These are phyloP conservation scores for Aspergillus conjunctus DNA, from an alignment of 495 filamentous ascomycete species.

Conservation along the genomic window DNA sequence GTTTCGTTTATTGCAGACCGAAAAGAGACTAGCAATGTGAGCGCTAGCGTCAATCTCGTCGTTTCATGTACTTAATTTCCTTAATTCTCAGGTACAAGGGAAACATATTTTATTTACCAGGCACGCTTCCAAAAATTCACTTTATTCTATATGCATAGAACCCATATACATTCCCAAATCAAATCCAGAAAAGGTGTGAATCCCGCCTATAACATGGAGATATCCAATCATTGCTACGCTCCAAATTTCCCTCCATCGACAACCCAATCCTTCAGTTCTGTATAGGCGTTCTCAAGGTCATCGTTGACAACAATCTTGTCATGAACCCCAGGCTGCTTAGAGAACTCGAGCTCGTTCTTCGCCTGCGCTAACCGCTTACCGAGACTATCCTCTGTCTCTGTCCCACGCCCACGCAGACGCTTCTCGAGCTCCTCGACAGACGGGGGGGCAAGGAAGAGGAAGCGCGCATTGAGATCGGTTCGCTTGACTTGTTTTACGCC, in stretches of 20 bases:
- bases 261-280: slow-evolving; percentile 71
- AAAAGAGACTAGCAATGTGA: slow-evolving; percentile 38
- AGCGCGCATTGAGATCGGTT: slow-evolving; percentile 74
- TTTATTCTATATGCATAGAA: slow-evolving; percentile 4
- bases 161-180: slow-evolving; percentile 2
- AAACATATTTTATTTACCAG: slow-evolving; percentile 14
- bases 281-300: slow-evolving; percentile 80
- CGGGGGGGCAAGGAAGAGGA: slow-evolving; percentile 83
- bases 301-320: slow-evolving; percentile 90
- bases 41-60: slow-evolving; percentile 33
- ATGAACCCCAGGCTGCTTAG: slow-evolving; percentile 71
- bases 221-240: slow-evolving; percentile 27
- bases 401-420: slow-evolving; percentile 78
- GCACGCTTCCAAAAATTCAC: background rate
- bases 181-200: background rate
- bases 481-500: slow-evolving; percentile 94
- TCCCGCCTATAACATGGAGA: background rate
- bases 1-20: slow-evolving; percentile 31
- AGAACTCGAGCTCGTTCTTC: slow-evolving; percentile 77
- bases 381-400: slow-evolving; percentile 79
- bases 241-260: slow-evolving; percentile 51
- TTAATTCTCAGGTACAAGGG: slow-evolving; percentile 39
- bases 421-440: slow-evolving; percentile 71
- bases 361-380: slow-evolving; percentile 77
- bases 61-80: slow-evolving; percentile 48